Evolutionary conservation across 441 rosid species (phyloP).

Genomic region (Rhodomyrtus psidioides): DNA sequence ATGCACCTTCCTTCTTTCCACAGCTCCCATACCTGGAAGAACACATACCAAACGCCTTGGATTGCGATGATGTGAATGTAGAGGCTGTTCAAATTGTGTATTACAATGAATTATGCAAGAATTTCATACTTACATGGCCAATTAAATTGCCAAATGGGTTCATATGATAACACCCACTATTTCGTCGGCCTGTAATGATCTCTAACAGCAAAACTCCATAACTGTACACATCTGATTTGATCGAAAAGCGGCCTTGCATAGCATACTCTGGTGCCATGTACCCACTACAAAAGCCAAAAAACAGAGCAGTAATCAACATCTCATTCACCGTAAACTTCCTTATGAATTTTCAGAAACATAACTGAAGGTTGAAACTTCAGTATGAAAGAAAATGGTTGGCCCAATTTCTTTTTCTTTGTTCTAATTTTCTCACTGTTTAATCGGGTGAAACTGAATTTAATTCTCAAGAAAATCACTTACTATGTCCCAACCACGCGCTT

Average conservation of each 20-base stretch:
- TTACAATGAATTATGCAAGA: neutral
- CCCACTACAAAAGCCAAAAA: neutral
- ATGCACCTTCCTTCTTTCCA: slow-evolving; percentile 3
- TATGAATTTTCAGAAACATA: neutral
- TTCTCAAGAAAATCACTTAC: slow-evolving; percentile 22
- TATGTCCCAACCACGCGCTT: slow-evolving; percentile 36
- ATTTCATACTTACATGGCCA: neutral
- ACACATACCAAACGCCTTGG: neutral
- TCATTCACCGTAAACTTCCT: neutral
- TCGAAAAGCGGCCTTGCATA: neutral
- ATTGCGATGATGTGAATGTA: neutral
- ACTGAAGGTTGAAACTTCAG: neutral
- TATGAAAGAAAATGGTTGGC: neutral
- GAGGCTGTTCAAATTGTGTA: neutral
- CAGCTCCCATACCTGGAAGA: neutral
- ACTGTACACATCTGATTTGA: neutral
- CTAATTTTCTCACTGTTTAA: neutral
- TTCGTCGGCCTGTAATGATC: neutral
- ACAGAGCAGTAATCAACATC: neutral
- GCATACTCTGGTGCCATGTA: neutral
- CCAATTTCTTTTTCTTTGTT: neutral
- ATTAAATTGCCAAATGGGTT: neutral
- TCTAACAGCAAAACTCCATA: neutral
- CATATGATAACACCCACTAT: neutral
- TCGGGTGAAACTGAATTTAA: neutral